Evolutionary conservation across 2,329 filamentous ascomycete species (phyloP), one percentile per base, ranked within the genome.

Genomic region (Triangularia setosa): DNA sequence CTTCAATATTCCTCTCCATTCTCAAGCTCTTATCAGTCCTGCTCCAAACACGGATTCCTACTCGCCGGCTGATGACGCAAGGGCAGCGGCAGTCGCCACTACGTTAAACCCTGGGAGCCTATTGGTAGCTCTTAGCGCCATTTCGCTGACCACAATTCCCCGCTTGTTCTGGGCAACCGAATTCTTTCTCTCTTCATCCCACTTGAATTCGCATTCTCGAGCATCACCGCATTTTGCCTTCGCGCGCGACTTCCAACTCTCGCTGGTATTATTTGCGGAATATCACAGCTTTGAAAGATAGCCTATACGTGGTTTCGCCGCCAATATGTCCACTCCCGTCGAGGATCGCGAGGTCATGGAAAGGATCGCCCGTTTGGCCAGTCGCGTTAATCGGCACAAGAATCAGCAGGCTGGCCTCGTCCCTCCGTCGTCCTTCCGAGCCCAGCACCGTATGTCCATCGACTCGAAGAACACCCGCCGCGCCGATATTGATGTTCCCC

Each of bases 381-480:
- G 90, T 69, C 89, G 91, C 77, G 94, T 95, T 74, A 93, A 93
- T 74, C 86, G 88, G 60, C 88, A 91, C 79, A 93, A 91, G 75
- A 90, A 85, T 68, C 84, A 88, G 67, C 82, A 85, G 68, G 74
- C 80, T 33, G 79, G 79, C 48, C 64, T 77, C 40, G 73, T 69
- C n/a, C 66, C 77, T 12, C 28, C 62, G 1, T 67, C 69, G 5
- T 59, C 61, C 71, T 55, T 68, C 66, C 44, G 61, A 65, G 48
- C 72, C 71, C 35, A 77, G 67, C 74, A 76, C 55, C 73, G 79
- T 81, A 74, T 57, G 78, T 75, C 65, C 27, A 59, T 61, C 48
- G 64, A 62, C 53, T 57, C 61, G 60, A 30, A 28, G 53, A 12
- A 14, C 44, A 25, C 33, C 52, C 28, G 14, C 52, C 16, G 52